A percentile compares a stretch with the other conserved stretches of the same genome.
These are phyloP conservation scores for Fusarium clavum DNA, from an alignment of 2,329 filamentous ascomycete genomes.

Conservation along the genomic window DNA sequence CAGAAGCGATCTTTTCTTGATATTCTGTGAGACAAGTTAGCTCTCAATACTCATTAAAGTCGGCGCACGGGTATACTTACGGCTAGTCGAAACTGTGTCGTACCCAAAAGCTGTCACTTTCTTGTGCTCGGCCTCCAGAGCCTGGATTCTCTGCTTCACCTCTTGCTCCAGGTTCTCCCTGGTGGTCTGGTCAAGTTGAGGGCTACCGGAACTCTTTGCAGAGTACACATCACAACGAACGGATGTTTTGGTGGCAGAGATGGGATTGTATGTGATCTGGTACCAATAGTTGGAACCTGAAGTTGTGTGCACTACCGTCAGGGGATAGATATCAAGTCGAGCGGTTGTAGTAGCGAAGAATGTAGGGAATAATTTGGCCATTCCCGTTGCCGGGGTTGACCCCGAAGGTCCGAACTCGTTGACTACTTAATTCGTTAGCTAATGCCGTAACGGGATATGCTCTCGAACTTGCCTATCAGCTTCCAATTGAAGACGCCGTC, in stretches of 20 bases:
- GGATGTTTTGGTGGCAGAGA: conserved; percentile 3
- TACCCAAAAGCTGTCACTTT: not conserved
- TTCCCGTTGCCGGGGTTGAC: not conserved
- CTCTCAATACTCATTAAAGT: not conserved
- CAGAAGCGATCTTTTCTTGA: not conserved
- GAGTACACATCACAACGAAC: conserved; percentile 5
- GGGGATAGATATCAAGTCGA: not conserved
- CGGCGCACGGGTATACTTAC: not conserved
- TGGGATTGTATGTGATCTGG: conserved; percentile 1
- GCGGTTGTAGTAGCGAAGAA: not conserved
- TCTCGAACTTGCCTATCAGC: not conserved
- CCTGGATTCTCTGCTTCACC: not conserved
- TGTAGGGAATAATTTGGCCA: not conserved
- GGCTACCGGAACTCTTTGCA: not conserved
- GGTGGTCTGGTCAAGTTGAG: not conserved
- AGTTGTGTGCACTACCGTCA: not conserved
- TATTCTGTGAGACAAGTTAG: not conserved
- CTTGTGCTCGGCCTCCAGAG: not conserved
- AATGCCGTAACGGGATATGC: not conserved
- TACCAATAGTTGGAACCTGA: not conserved
- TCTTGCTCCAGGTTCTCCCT: not conserved
- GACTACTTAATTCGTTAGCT: not conserved
- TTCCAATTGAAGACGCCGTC: conserved; percentile 4
- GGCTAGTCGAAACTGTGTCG: not conserved
- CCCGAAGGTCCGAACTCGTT: not conserved